Evolutionary conservation across 768 basidiomycete species (phyloP).

Genomic region (Tylopilus intermedius): DNA sequence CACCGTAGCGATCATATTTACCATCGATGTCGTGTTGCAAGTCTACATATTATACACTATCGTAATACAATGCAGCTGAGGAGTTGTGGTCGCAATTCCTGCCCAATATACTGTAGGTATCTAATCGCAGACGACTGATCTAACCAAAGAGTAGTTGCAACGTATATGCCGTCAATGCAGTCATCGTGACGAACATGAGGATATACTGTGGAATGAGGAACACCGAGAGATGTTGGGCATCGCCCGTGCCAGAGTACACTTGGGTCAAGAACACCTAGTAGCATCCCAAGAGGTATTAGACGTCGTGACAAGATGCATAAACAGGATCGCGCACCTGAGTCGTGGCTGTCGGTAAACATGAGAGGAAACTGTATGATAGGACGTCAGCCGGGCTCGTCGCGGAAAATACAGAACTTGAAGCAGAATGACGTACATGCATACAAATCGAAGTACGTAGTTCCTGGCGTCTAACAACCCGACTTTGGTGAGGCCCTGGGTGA

Average conservation of each 20-base stretch:
- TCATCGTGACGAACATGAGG: constrained; percentile 38
- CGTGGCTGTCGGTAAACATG: constrained; percentile 58
- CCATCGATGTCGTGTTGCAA: too few species aligned
- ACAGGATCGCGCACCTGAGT: constrained; percentile 40
- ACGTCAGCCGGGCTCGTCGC: not conserved
- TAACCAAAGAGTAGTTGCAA: constrained; percentile 35
- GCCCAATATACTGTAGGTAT: too few species aligned
- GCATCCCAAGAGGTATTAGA: not conserved
- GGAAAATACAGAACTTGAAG: too few species aligned
- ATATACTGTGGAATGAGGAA: constrained; percentile 59
- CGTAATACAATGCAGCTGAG: too few species aligned
- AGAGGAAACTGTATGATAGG: constrained; percentile 41
- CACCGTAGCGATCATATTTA: too few species aligned
- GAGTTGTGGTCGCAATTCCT: too few species aligned
- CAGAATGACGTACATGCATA: constrained; percentile 34
- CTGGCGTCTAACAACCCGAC: constrained; percentile 43
- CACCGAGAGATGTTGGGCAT: constrained; percentile 54
- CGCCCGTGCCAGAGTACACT: constrained; percentile 58
- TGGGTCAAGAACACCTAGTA: constrained; percentile 58
- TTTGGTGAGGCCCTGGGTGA: constrained; percentile 47
- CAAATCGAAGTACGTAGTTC: constrained; percentile 48
- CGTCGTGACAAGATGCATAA: not conserved
- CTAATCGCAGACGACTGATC: not conserved
- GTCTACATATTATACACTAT: too few species aligned
- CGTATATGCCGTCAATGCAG: constrained; percentile 34